Evolutionary conservation across 2,329 filamentous ascomycete genomes (phyloP).

Genomic region (Aspergillus calidoustus): DNA sequence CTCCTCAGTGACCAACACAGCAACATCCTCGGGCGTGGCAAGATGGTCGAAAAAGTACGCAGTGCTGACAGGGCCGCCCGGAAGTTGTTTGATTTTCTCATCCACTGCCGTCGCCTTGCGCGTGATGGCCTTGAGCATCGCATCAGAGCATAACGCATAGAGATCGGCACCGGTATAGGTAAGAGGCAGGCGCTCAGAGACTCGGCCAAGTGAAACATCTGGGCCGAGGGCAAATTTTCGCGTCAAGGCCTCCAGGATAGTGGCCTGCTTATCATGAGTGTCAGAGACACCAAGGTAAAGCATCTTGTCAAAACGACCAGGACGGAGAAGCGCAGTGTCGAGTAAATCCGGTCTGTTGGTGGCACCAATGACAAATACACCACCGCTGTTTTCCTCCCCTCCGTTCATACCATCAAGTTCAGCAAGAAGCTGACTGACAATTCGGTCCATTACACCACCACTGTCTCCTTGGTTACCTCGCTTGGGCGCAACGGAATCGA

Average conservation of each 20-base stretch:
- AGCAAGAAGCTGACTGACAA: constrained; percentile 90
- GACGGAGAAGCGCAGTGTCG: constrained; percentile 85
- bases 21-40: constrained; percentile 78
- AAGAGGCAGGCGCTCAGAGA: constrained; percentile 81
- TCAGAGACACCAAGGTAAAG: constrained; percentile 95
- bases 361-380: constrained; percentile 95
- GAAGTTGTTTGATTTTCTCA: constrained; percentile 73
- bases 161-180: constrained; percentile 98
- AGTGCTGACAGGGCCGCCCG: constrained; percentile 68
- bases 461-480: constrained; percentile 96
- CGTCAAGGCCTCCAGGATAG: constrained; percentile 90
- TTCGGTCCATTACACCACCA: constrained; percentile 97
- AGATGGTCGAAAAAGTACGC: constrained; percentile 96
- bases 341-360: constrained; percentile 94
- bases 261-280: constrained; percentile 94
- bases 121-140: constrained; percentile 98
- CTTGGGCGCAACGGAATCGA: constrained; percentile 96
- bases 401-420: constrained; percentile 98
- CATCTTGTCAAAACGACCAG: constrained; percentile 97
- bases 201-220: constrained; percentile 71
- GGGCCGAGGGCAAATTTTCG: constrained; percentile 90
- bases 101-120: constrained; percentile 85
- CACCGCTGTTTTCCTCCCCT: constrained; percentile 75
- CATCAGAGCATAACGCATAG: constrained; percentile 95
- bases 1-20: constrained; percentile 84